Percentiles rank a stretch among this genome's conserved stretches.
Evolutionary conservation across 208 protist genomes (phyloP).

Genomic region (Acanthamoeba castellanii): DNA sequence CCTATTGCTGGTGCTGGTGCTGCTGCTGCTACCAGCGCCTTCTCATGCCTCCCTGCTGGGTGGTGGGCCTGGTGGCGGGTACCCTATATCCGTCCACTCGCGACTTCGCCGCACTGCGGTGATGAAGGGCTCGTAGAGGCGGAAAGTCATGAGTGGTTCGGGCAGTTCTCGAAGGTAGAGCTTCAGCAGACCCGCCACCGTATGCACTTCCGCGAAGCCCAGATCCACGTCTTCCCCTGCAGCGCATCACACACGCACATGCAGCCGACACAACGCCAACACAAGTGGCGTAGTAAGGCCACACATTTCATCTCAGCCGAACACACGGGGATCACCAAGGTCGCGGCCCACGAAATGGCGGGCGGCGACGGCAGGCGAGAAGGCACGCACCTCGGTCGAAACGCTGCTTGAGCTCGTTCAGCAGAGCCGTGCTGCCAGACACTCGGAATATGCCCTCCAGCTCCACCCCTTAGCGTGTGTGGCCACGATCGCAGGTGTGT

Average conservation of each 20-base stretch:
- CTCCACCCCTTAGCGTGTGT: not conserved
- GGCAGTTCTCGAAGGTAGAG: conserved; percentile 76
- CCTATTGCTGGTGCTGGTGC: too few relatives aligned
- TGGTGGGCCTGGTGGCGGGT: not conserved
- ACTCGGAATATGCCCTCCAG: conserved; percentile 79
- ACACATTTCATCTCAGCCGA: too few relatives aligned
- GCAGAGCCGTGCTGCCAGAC: conserved; percentile 72
- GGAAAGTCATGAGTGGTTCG: conserved; percentile 56
- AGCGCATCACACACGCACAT: too few relatives aligned
- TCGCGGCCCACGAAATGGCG: too few relatives aligned
- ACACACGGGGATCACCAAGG: too few relatives aligned
- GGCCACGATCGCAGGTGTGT: not conserved
- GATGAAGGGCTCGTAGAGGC: conserved; percentile 29
- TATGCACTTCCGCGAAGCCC: conserved; percentile 73
- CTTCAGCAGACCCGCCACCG: conserved; percentile 79
- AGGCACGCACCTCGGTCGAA: conserved; percentile 76
- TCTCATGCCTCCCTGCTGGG: too few relatives aligned
- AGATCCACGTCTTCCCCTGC: conserved; percentile 78
- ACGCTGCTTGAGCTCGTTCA: conserved; percentile 74
- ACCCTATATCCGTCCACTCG: not conserved
- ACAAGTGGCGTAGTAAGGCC: too few relatives aligned
- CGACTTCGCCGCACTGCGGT: not conserved
- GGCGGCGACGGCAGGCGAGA: too few relatives aligned
- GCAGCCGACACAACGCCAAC: too few relatives aligned
- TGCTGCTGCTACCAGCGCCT: too few relatives aligned